Evolutionary conservation across 2,329 filamentous ascomycete species (phyloP).

Genomic region (Aspergillus flavus): DNA sequence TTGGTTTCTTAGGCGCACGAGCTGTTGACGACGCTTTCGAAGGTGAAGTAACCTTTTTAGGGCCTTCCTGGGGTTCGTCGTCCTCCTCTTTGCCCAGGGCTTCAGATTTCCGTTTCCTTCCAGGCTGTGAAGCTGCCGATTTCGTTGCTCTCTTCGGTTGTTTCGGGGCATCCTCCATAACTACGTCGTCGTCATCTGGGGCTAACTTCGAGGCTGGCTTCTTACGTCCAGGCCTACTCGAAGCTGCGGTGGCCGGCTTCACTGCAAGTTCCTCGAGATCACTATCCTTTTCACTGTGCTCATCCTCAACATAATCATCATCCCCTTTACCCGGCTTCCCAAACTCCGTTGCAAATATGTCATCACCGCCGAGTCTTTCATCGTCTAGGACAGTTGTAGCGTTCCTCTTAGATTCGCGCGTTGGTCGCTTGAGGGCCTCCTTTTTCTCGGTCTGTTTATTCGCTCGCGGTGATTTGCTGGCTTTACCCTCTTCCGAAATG

Average conservation of each 20-base stretch:
- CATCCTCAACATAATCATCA: constrained; percentile 70
- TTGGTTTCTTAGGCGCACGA: constrained; percentile 48
- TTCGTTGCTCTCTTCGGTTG: constrained; percentile 52
- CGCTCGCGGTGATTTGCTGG: constrained; percentile 23
- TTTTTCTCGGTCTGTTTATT: constrained; percentile 54
- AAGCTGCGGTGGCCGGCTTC: constrained; percentile 59
- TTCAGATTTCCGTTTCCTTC: constrained; percentile 61
- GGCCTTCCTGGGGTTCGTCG: constrained; percentile 61
- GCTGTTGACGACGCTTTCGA: constrained; percentile 38
- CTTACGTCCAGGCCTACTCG: constrained; percentile 46
- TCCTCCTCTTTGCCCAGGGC: constrained; percentile 54
- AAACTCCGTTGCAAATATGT: constrained; percentile 77
- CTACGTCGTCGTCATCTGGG: constrained; percentile 50
- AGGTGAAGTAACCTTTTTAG: constrained; percentile 56
- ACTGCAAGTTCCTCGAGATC: constrained; percentile 68
- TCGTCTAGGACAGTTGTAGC: constrained; percentile 57
- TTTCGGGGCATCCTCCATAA: constrained; percentile 55
- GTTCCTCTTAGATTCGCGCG: constrained; percentile 32
- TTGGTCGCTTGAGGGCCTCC: constrained; percentile 18
- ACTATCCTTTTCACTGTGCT: constrained; percentile 52
- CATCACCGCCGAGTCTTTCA: constrained; percentile 70
- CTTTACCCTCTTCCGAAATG: constrained; percentile 5
- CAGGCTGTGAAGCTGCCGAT: constrained; percentile 38
- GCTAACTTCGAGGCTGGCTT: constrained; percentile 34
- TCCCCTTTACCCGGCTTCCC: constrained; percentile 64